Conservation (phyloP, 345 rosid genomes). For the Schrenkiella parvula region DNA sequence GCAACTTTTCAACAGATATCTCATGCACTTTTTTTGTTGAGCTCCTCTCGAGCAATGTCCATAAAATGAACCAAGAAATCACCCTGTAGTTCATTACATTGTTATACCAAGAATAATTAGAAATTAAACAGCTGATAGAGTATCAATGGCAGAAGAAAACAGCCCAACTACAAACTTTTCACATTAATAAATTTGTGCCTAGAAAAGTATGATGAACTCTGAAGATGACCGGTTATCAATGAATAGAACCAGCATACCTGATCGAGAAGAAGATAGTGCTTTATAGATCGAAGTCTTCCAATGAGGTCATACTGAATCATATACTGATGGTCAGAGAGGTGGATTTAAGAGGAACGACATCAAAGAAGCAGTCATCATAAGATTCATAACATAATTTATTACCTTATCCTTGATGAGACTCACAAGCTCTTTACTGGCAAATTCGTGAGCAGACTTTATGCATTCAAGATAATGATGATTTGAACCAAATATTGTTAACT, state of each 20-base stretch:
- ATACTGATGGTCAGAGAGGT: constrained; percentile 21
- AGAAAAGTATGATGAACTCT: constrained; percentile 11
- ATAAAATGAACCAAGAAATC: constrained; percentile 97
- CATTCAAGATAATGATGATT: constrained; percentile 96
- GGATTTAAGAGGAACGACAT: background rate
- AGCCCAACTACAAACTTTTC: constrained; percentile 1
- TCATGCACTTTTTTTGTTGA: constrained; percentile 71
- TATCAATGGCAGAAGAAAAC: constrained; percentile 9
- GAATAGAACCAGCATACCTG: constrained; percentile 54
- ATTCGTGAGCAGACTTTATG: constrained; percentile 85
- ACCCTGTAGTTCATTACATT: constrained; percentile 49
- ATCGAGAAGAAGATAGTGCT: constrained; percentile 97
- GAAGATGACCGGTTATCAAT: background rate
- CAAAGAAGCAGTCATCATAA: constrained; percentile 14
- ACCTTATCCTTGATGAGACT: constrained; percentile 87
- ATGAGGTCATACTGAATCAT: constrained; percentile 72
- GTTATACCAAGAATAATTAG: background rate
- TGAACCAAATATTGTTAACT: constrained; percentile 72
- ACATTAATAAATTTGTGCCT: background rate
- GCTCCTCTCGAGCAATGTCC: constrained; percentile 97
- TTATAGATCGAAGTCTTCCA: constrained; percentile 86
- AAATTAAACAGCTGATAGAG: background rate
- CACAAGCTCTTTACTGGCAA: constrained; percentile 81
- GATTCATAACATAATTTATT: constrained; percentile 1
- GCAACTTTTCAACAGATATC: constrained; percentile 85